Evolutionary conservation across 139 green algal species (phyloP), one percentile per base, ranked within the genome.

Genomic region (Chlamydomonas sphaeroides): DNA sequence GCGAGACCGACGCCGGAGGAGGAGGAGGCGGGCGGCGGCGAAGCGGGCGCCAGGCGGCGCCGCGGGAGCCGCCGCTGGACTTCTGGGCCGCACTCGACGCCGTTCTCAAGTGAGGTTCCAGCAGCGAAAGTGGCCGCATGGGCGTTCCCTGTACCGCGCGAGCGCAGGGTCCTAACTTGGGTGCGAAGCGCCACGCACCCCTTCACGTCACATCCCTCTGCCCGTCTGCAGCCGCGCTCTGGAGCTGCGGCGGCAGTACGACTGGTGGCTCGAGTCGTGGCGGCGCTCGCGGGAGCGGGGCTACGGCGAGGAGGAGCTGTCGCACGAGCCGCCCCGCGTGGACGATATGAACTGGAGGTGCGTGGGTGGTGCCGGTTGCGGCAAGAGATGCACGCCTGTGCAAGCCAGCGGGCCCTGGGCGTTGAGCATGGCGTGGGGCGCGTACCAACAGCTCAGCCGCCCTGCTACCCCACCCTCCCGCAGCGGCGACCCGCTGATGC

Each of bases 311-410:
- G 76, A 83, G 1, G 33, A 65, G 26, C 63, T 83, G 45, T 5
- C 42, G 6, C 32, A 7, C 20, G 33, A 73, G n/a, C 63, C 63
- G 62, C 76, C 76, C 26, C 15, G 33, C 6, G 61, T 57, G 32
- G 48, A 83, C n/a, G 76, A 83, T 0, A 41, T 83, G 45, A 18
- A 74, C 33, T 83, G 76, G 76, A 51, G 41, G 74, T 81, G 36
- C 14, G 71, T 18, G 20, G 6, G 10, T 32, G n/a, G n/a, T n/a
- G n/a, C n/a, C n/a, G n/a, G n/a, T n/a, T n/a, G n/a, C n/a, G n/a
- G n/a, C n/a, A n/a, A n/a, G n/a, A n/a, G n/a, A n/a, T n/a, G n/a
- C n/a, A n/a, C n/a, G n/a, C n/a, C n/a, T n/a, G n/a, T n/a, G n/a
- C n/a, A n/a, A n/a, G n/a, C n/a, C n/a, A n/a, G n/a, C n/a, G n/a